Base-by-base conservation (phyloP, 768 basidiomycete species). In the Russula vinacea region DNA sequence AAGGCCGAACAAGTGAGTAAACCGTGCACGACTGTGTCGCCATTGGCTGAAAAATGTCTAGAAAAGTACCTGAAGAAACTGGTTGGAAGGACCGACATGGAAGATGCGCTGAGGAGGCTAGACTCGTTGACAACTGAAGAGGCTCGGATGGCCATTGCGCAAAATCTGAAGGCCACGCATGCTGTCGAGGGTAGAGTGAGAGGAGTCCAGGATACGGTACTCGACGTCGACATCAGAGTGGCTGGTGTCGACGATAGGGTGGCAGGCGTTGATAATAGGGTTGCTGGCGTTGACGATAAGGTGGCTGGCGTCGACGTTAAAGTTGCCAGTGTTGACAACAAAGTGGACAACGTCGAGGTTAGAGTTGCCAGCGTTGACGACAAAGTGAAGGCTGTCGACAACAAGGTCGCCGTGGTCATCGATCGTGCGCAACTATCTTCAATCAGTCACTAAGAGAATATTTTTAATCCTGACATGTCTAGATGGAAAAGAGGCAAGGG, bases 101-200 rank as follows among this genome's bases (percentile, higher is more conserved):
- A 60, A 40, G 59, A 51, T 32, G 50, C 39, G 6, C 13, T 60
- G 33, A 22, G 44, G 39, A 32, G 14, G 19, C 10, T 60, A 5
- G 59, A 60, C 19, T 32, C n/a, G 17, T 39, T 60, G 11, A 60
- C 59, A 9, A 51, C 42, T 2, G 59, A 60, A 1, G 59, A 60
- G n/a, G 40, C 50, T 52, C 39, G 50, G 17, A 44, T 44, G 29
- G 35, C 40, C 3, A 26, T 29, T 1, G 50, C 59, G 0, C 32
- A 60, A 42, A 26, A 14, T 17, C 22, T 58, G 17, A 35, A 58
- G 33, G 22, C 24, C 4, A 53, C 35, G 40, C 32, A 22, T 8
- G 26, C 24, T 6, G 11, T 58, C 19, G 32, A 58, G 2, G 32
- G 22, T 6, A 33, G 26, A 32, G 45, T 49, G 47, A 22, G 9